Conservation (phyloP, 1,139 yeast genomes). For the Suhomyces terraborum region DNA sequence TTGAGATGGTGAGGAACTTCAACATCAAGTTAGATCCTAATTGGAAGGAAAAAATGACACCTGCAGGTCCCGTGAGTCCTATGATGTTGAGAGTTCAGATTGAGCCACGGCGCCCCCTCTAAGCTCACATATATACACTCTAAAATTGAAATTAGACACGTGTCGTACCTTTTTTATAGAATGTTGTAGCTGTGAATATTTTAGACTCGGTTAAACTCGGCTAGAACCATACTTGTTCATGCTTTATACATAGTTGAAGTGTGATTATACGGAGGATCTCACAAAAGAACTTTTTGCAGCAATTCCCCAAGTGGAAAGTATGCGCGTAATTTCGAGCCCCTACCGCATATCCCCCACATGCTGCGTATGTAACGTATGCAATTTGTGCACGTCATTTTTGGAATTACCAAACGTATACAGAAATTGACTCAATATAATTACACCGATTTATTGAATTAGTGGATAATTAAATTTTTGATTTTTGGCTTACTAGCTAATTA, state of each 20-base stretch:
- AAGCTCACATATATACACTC: background rate
- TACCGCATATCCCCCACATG: background rate
- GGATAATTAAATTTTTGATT: too few relatives aligned
- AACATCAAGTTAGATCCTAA: constrained; percentile 38
- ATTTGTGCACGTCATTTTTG: too few relatives aligned
- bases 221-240: too few relatives aligned
- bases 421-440: too few relatives aligned
- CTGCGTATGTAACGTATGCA: background rate
- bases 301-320: background rate
- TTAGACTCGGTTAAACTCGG: background rate
- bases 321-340: background rate
- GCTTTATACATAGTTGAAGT: too few relatives aligned
- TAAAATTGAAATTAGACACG: too few relatives aligned
- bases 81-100: constrained; percentile 10
- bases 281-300: constrained; percentile 2
- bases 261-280: too few relatives aligned
- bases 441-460: too few relatives aligned
- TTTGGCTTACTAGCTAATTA: too few relatives aligned
- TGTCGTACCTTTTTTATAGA: background rate
- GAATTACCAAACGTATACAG: too few relatives aligned
- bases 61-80: constrained; percentile 33
- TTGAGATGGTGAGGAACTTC: constrained; percentile 37
- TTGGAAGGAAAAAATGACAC: constrained; percentile 57
- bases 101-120: background rate
- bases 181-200: background rate